These are phyloP conservation scores for Dysphania ambrosioides DNA, from an alignment of 148 eudicot species.

Conservation along the genomic window DNA sequence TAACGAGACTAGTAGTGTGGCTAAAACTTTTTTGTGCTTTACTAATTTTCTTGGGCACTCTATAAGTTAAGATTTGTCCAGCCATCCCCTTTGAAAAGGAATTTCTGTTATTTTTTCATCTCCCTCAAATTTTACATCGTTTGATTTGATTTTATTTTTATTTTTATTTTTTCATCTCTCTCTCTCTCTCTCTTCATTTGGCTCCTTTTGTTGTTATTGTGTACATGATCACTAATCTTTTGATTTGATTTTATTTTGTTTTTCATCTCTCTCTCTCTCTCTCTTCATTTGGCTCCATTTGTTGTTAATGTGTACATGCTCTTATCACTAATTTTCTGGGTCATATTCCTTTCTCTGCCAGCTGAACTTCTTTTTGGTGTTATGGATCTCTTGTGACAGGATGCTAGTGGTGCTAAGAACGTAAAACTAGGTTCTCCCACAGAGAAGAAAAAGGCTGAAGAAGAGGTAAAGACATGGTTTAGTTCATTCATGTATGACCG, in stretches of 20 bases:
- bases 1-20: too few relatives aligned
- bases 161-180: too few relatives aligned
- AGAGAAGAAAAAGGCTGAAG: not conserved
- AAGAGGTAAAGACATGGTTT: conserved; percentile 5
- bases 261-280: not conserved
- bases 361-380: not conserved
- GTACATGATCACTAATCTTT: not conserved
- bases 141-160: not conserved
- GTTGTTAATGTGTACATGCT: not conserved
- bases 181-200: too few relatives aligned
- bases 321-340: not conserved
- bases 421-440: not conserved
- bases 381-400: conserved; percentile 10
- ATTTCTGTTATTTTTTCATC: not conserved
- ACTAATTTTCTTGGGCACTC: too few relatives aligned
- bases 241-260: not conserved
- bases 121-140: not conserved
- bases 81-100: not conserved
- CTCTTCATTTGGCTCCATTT: not conserved
- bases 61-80: not conserved
- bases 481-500: not conserved
- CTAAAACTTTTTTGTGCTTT: too few relatives aligned
- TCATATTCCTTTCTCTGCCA: not conserved
- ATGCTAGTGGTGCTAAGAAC: not conserved
- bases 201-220: not conserved